These are phyloP conservation scores for Isatis tinctoria DNA, from an alignment of 345 rosid species.

Conservation along the genomic window DNA sequence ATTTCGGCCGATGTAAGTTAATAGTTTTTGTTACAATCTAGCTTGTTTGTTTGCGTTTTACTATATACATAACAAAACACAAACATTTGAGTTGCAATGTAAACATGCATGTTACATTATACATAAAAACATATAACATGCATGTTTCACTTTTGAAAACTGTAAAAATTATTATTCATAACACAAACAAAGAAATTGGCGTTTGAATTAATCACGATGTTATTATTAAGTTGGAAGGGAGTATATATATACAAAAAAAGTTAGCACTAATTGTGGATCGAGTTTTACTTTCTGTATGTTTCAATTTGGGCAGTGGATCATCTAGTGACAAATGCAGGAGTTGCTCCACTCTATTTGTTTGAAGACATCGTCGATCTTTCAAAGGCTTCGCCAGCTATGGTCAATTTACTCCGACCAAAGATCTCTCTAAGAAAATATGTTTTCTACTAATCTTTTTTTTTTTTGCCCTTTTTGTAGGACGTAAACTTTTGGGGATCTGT, in stretches of 20 bases:
- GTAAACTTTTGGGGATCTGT: constrained; percentile 57
- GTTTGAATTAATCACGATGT: no score
- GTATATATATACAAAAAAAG: not conserved
- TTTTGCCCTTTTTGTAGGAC: constrained; percentile 30
- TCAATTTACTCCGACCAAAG: constrained; percentile 15
- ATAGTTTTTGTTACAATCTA: not conserved
- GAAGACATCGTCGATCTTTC: constrained; percentile 48
- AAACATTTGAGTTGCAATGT: not conserved
- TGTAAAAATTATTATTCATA: not conserved
- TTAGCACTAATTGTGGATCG: not conserved
- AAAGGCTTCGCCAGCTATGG: constrained; percentile 43
- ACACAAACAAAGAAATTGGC: not conserved
- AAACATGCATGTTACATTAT: no score
- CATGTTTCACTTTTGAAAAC: not conserved
- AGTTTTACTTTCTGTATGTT: not conserved
- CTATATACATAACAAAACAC: not conserved
- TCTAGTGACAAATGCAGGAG: constrained; percentile 60
- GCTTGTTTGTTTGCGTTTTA: not conserved
- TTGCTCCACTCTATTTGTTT: constrained; percentile 42
- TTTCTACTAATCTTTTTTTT: not conserved
- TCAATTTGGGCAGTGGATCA: constrained; percentile 53
- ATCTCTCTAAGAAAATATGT: not conserved
- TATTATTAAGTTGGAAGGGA: not conserved
- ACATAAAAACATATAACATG: no score
- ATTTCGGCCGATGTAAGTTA: constrained; percentile 48